A percentile compares a stretch with the other conserved stretches of the same genome.
phyloP scores from a whole-genome alignment of 345 rosid genomes.

The Cardamine resedifolia region DNA sequence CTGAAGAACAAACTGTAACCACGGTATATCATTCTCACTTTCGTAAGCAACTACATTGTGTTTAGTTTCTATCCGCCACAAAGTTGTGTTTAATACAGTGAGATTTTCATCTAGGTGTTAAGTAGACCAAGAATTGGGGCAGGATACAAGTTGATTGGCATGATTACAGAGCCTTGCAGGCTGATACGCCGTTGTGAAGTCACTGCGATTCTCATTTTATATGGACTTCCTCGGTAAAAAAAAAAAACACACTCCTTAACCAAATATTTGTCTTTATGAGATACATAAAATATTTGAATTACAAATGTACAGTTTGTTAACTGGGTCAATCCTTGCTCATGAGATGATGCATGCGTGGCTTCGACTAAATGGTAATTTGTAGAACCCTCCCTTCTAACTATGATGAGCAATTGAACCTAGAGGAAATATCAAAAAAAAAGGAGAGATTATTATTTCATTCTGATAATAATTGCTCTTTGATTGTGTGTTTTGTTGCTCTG shows the following conservation, averaged over 20 bases:
- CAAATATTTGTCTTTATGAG: neutral
- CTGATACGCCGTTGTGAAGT: slow-evolving; percentile 88
- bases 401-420: neutral
- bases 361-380: slow-evolving; percentile 73
- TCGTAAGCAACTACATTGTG: neutral
- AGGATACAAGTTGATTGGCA: slow-evolving; percentile 60
- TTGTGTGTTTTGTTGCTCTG: neutral
- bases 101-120: slow-evolving; percentile 23
- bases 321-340: slow-evolving; percentile 97
- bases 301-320: slow-evolving; percentile 63
- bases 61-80: neutral
- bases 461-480: neutral
- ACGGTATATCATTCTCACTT: slow-evolving; percentile 49
- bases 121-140: slow-evolving; percentile 78
- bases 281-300: neutral
- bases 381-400: neutral
- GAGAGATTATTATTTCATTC: too few species aligned
- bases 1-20: slow-evolving; percentile 89
- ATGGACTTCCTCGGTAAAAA: slow-evolving; percentile 87
- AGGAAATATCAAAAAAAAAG: neutral
- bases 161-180: slow-evolving; percentile 81
- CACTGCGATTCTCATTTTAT: slow-evolving; percentile 93
- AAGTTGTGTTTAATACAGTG: neutral
- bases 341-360: slow-evolving; percentile 99
- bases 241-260: neutral